Evolutionary conservation across 169 alveolate genomes (phyloP).

Genomic region (Theileria annulata): DNA sequence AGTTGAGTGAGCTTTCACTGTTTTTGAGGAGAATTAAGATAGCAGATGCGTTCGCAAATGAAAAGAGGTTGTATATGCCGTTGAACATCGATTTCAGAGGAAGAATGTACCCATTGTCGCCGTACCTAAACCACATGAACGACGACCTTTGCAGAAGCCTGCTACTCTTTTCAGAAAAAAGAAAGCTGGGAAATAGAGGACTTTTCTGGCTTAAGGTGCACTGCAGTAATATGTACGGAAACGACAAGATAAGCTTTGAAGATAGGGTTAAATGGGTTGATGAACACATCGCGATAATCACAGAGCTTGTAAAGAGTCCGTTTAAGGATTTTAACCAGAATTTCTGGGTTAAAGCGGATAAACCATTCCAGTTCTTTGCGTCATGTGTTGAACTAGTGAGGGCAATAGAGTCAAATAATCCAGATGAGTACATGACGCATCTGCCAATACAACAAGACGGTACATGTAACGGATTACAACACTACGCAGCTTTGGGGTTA

Average conservation of each 20-base stretch:
- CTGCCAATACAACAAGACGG: slow-evolving; percentile 97
- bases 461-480: slow-evolving; percentile 96
- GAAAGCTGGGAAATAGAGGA: slow-evolving; percentile 90
- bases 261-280: slow-evolving; percentile 86
- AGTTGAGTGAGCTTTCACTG: slow-evolving; percentile 71
- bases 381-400: slow-evolving; percentile 83
- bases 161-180: slow-evolving; percentile 87
- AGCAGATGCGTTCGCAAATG: slow-evolving; percentile 83
- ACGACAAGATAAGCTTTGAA: slow-evolving; percentile 85
- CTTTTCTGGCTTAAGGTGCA: slow-evolving; percentile 94
- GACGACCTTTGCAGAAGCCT: slow-evolving; percentile 93
- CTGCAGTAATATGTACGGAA: slow-evolving; percentile 89
- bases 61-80: slow-evolving; percentile 90
- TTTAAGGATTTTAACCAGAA: slow-evolving; percentile 76
- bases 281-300: slow-evolving; percentile 68
- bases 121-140: slow-evolving; percentile 93
- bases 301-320: slow-evolving; percentile 75
- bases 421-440: slow-evolving; percentile 80
- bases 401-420: slow-evolving; percentile 81
- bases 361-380: slow-evolving; percentile 94
- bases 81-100: slow-evolving; percentile 97
- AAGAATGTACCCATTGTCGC: slow-evolving; percentile 95
- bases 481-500: slow-evolving; percentile 95
- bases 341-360: slow-evolving; percentile 88
- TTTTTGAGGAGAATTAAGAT: slow-evolving; percentile 76